These are phyloP conservation scores for Fusarium pseudoanthophilum DNA, from an alignment of 2,329 filamentous ascomycete genomes.

Conservation along the genomic window DNA sequence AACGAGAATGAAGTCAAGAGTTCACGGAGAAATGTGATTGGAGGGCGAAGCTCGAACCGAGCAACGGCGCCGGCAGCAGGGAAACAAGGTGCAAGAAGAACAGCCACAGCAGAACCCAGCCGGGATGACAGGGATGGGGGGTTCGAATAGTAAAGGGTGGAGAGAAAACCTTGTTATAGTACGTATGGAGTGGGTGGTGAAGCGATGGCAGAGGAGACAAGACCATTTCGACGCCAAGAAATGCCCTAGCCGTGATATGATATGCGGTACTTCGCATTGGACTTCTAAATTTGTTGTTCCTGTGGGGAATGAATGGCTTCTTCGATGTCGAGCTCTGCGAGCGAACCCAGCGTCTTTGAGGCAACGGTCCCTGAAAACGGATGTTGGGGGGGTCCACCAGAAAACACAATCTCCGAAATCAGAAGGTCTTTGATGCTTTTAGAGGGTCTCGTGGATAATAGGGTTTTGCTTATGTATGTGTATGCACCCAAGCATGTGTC, in stretches of 20 bases:
- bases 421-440: conserved; percentile 11
- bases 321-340: background rate
- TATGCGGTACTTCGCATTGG: conserved; percentile 27
- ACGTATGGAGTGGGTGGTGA: conserved; percentile 9
- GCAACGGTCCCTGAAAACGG: conserved; percentile 19
- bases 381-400: conserved; percentile 14
- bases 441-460: background rate
- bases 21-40: conserved; percentile 25
- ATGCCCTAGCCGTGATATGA: conserved; percentile 25
- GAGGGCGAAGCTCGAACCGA: conserved; percentile 17
- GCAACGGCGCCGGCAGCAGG: conserved; percentile 31
- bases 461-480: background rate
- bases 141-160: conserved; percentile 18
- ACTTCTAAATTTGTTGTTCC: conserved; percentile 18
- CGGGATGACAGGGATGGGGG: background rate
- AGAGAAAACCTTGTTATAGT: conserved; percentile 6
- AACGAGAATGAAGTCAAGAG: conserved; percentile 12
- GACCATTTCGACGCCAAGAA: conserved; percentile 34
- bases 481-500: background rate
- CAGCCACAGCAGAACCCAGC: conserved; percentile 32
- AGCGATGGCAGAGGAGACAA: conserved; percentile 11
- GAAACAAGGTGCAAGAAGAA: conserved; percentile 33
- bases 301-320: conserved; percentile 22
- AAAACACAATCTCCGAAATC: conserved; percentile 25
- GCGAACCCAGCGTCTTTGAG: conserved; percentile 1